phyloP scores from a whole-genome alignment of 441 rosid species.

The Kokia cookei region DNA sequence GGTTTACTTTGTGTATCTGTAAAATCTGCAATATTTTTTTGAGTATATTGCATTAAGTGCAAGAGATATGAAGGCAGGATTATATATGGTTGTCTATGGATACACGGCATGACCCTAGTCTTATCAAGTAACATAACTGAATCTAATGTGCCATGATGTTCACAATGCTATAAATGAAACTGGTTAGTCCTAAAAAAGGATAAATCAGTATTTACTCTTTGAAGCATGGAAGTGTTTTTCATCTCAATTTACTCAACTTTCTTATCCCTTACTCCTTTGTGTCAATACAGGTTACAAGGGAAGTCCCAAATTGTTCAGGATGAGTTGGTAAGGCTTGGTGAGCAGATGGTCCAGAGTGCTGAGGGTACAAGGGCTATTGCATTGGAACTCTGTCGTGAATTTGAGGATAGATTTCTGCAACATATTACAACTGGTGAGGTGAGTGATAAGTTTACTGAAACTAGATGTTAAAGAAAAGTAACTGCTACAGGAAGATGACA shows the following conservation, averaged over 20 bases:
- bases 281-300: constrained; percentile 56
- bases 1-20: not conserved
- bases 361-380: constrained; percentile 76
- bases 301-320: constrained; percentile 69
- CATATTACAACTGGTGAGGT: constrained; percentile 75
- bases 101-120: not conserved
- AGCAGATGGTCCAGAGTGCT: constrained; percentile 58
- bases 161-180: not conserved
- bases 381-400: constrained; percentile 74
- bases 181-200: not conserved
- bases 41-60: not conserved
- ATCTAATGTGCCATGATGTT: not conserved
- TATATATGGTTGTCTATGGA: not conserved
- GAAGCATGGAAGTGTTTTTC: not conserved
- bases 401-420: constrained; percentile 71
- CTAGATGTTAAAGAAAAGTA: not conserved
- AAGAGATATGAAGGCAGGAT: not conserved
- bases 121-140: not conserved
- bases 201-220: not conserved
- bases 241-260: not conserved
- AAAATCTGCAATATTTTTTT: not conserved
- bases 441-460: constrained; percentile 17
- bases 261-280: not conserved
- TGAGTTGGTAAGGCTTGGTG: constrained; percentile 69
- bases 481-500: not conserved